Percentiles rank a stretch among this genome's conserved stretches.
Conservation (phyloP, 2,329 filamentous ascomycete genomes). For the Arthrinium phaeospermum region DNA sequence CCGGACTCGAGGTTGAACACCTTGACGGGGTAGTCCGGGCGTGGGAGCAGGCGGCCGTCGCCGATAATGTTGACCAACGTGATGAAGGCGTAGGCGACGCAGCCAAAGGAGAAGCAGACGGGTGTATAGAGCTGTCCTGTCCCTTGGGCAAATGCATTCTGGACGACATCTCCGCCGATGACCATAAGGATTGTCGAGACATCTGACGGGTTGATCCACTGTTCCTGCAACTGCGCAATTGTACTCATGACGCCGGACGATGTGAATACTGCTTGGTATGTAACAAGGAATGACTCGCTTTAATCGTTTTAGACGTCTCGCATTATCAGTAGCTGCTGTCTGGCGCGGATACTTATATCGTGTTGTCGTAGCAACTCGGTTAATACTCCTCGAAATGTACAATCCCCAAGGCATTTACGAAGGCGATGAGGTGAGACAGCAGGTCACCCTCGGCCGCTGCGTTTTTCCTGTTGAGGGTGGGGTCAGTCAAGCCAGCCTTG, state of each 20-base stretch:
- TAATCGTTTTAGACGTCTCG: no score
- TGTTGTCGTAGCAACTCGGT: no score
- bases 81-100: slow-evolving; percentile 30
- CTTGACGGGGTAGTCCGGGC: slow-evolving; percentile 29
- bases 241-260: background rate
- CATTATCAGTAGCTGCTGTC: no score
- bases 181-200: background rate
- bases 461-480: no score
- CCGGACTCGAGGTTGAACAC: slow-evolving; percentile 32
- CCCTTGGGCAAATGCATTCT: slow-evolving; percentile 27
- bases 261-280: no score
- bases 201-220: background rate
- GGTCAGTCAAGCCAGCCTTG: no score
- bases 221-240: background rate
- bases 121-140: slow-evolving; percentile 26
- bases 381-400: no score
- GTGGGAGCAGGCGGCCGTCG: slow-evolving; percentile 29
- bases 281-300: no score
- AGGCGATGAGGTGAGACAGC: no score
- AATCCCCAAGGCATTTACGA: no score
- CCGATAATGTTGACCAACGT: slow-evolving; percentile 27
- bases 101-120: slow-evolving; percentile 34
- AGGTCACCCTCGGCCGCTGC: no score
- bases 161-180: slow-evolving; percentile 30
- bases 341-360: no score